A percentile compares a stretch with the other conserved stretches of the same genome.
phyloP scores from a whole-genome alignment of 352 stramenopile species.

The Aphanomyces stellatus region DNA sequence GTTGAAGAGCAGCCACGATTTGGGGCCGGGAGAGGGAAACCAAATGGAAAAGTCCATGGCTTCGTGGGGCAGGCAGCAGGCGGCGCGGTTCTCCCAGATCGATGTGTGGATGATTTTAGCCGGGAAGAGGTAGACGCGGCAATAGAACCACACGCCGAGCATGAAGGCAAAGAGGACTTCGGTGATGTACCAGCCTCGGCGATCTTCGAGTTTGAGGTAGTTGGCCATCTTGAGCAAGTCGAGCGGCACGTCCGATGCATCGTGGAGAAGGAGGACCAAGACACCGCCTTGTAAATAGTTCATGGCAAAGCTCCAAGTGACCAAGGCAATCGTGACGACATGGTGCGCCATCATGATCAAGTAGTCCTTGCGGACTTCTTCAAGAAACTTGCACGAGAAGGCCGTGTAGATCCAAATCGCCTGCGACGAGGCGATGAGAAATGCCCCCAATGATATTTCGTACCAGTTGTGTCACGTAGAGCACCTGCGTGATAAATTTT shows the following conservation, averaged over 20 bases:
- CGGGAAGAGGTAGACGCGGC: slow-evolving; percentile 80
- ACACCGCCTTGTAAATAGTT: slow-evolving; percentile 74
- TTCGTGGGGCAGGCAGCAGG: slow-evolving; percentile 54
- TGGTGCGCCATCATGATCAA: slow-evolving; percentile 87
- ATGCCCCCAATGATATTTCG: neutral
- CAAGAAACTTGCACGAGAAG: slow-evolving; percentile 84
- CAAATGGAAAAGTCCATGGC: slow-evolving; percentile 63
- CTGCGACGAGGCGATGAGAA: slow-evolving; percentile 23
- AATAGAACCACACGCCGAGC: slow-evolving; percentile 70
- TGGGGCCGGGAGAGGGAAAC: slow-evolving; percentile 52
- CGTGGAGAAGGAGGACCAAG: slow-evolving; percentile 75
- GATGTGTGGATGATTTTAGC: slow-evolving; percentile 73
- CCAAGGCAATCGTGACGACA: slow-evolving; percentile 76
- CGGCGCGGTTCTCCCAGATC: slow-evolving; percentile 60
- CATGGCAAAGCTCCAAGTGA: slow-evolving; percentile 75
- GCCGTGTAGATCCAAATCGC: slow-evolving; percentile 86
- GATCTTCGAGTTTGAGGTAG: slow-evolving; percentile 81
- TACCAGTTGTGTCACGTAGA: slow-evolving; percentile 80
- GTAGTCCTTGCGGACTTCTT: slow-evolving; percentile 85
- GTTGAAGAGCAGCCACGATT: slow-evolving; percentile 79
- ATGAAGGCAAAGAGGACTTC: slow-evolving; percentile 62
- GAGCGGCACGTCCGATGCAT: slow-evolving; percentile 79
- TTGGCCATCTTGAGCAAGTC: slow-evolving; percentile 87
- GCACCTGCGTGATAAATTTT: slow-evolving; percentile 69
- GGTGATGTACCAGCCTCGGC: slow-evolving; percentile 51